Percentiles rank a stretch among this genome's conserved stretches.
Evolutionary conservation across 345 rosid genomes (phyloP).

Genomic region (Hevea brasiliensis): DNA sequence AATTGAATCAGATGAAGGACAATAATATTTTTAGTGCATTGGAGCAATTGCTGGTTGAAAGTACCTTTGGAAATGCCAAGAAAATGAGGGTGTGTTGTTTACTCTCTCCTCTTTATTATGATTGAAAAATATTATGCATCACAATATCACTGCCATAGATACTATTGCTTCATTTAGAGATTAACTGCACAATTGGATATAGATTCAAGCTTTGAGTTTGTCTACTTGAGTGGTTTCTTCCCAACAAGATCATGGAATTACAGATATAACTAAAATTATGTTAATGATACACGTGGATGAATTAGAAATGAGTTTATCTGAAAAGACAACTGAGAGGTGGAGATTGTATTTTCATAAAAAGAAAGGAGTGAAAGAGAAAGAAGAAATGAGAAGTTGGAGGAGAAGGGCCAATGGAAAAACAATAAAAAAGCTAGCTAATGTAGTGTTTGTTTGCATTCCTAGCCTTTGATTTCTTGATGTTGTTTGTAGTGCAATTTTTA

Average conservation of each 20-base stretch:
- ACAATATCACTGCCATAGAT: not conserved
- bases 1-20: slow-evolving; percentile 65
- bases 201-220: not conserved
- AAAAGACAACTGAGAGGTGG: not conserved
- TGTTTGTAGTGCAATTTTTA: no score
- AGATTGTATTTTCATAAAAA: not conserved
- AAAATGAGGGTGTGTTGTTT: slow-evolving; percentile 44
- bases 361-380: no score
- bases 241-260: not conserved
- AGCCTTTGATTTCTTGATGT: no score
- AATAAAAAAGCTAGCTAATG: no score
- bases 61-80: slow-evolving; percentile 39
- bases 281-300: not conserved
- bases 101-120: slow-evolving; percentile 9
- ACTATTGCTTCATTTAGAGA: not conserved
- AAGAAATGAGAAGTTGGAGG: not conserved
- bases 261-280: not conserved
- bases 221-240: not conserved
- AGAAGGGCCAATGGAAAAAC: not conserved
- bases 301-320: not conserved
- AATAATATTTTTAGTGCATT: slow-evolving; percentile 51
- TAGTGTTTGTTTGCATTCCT: no score
- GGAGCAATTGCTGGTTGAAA: slow-evolving; percentile 53
- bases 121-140: not conserved
- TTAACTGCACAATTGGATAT: not conserved